Evolutionary conservation across 1,139 yeast genomes (phyloP), one percentile per base, ranked within the genome.

Genomic region (Diutina siamensis): DNA sequence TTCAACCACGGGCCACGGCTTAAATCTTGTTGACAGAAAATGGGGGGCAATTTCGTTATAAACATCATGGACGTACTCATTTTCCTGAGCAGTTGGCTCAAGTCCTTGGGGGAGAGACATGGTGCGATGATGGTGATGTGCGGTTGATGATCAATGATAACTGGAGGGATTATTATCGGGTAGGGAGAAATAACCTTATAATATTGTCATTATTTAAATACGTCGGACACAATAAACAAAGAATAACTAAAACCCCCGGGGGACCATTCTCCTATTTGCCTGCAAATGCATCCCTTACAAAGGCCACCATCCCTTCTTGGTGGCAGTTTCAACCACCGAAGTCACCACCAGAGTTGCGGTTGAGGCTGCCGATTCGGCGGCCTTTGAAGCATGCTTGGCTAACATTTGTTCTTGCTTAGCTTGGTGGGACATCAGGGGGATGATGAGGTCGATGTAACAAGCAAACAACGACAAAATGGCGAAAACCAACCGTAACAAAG

Each of bases 1-100:
- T 47, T 84, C 86, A 17, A 94, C 98, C 15, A 88, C 80, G 4
- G 98, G 98, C 98, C 98, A 92, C 25, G 97, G 97, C 65, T 86
- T 89, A 63, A 88, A 92, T 38, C 98, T 67, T 0, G 98, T 92
- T 53, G 83, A 82, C 2, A 97, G 88, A 60, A 92, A 92, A 60
- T 94, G 98, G 12, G 80, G 57, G 0, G 98, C 98, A 35, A 92
- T 92, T 51, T 85, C 85, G 57, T 92, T 85, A 64, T 92, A 92
- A 2, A 94, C 95, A 19, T 76, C 74, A 61, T 92, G 98, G 2
- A 92, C 98, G 57, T 76, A 84, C 47, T 73, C 72, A 46, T 81
- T 77, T 58, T 92, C 98, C 58, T 80, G 84, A 9, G 58, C 56
- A 27, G 65, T 67, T 1, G 88, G 82, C 3, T 41, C 42, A 18